Conservation (phyloP, 345 rosid genomes). For the Jatropha curcas region DNA sequence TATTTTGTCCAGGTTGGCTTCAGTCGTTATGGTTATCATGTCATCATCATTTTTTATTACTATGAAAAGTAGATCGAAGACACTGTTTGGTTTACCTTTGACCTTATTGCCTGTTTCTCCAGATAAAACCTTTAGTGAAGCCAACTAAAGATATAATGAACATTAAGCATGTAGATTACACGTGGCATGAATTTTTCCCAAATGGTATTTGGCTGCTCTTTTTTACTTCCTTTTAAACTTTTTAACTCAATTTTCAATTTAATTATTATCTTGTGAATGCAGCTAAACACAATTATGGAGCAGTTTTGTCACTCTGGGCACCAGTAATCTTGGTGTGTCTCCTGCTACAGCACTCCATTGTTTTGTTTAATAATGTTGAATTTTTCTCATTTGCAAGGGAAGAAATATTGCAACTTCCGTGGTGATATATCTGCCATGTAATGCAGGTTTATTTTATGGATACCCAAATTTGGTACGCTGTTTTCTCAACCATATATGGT, state of each 20-base stretch:
- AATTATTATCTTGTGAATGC: conserved; percentile 29
- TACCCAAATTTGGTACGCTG: conserved; percentile 93
- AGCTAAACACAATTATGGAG: conserved; percentile 75
- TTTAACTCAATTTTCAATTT: conserved; percentile 12
- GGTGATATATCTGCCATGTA: conserved; percentile 21
- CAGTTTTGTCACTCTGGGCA: conserved; percentile 76
- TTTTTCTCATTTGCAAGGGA: not conserved
- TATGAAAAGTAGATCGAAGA: not conserved
- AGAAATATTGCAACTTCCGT: not conserved
- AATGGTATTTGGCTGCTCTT: conserved; percentile 44
- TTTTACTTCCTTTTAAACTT: conserved; percentile 14
- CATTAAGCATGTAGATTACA: conserved; percentile 58
- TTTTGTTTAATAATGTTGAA: not conserved
- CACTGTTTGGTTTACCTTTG: not conserved
- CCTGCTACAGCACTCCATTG: conserved; percentile 1
- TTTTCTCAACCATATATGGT: conserved; percentile 86
- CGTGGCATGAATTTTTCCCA: conserved; percentile 95
- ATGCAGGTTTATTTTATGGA: conserved; percentile 91
- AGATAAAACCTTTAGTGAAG: conserved; percentile 85
- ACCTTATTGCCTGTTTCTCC: conserved; percentile 12
- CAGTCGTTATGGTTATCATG: not conserved
- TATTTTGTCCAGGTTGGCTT: conserved; percentile 73
- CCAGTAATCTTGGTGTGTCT: conserved; percentile 69
- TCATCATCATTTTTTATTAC: not conserved
- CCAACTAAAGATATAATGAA: conserved; percentile 88